These are phyloP conservation scores for Populus pruinosa DNA, from an alignment of 345 rosid species.

Conservation along the genomic window DNA sequence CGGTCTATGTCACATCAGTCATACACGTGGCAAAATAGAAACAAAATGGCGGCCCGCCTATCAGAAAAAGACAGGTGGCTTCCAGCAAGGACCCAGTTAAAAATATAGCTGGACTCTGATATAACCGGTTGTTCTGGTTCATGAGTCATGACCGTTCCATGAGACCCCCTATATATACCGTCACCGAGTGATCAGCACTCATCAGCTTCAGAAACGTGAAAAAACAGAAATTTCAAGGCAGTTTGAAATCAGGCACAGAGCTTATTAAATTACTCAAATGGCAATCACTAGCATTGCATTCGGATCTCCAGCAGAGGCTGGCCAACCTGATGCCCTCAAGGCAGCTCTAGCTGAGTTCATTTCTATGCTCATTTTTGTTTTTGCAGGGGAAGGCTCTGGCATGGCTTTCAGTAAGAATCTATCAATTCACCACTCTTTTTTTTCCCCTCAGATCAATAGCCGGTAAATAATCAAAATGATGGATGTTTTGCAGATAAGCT, in stretches of 20 bases:
- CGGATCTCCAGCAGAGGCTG: constrained; percentile 43
- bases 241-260: not conserved
- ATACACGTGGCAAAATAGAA: constrained; percentile 32
- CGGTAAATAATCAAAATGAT: not conserved
- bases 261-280: constrained; percentile 26
- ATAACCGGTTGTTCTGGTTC: constrained; percentile 10
- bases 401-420: constrained; percentile 31
- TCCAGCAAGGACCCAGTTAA: constrained; percentile 11
- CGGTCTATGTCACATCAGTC: constrained; percentile 23
- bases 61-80: constrained; percentile 27
- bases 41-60: constrained; percentile 30
- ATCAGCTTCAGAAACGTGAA: not conserved
- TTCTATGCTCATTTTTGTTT: constrained; percentile 25
- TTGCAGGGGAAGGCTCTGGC: constrained; percentile 35
- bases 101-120: constrained; percentile 11
- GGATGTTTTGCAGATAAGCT: constrained; percentile 25
- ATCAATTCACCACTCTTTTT: not conserved
- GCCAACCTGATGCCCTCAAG: constrained; percentile 23
- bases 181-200: not conserved
- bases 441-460: not conserved
- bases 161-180: constrained; percentile 27
- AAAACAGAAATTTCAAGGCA: not conserved
- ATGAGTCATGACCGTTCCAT: constrained; percentile 2
- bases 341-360: constrained; percentile 33
- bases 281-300: constrained; percentile 43